These are phyloP conservation scores for Rosa lucieae DNA, from an alignment of 306 rosid genomes.

Conservation along the genomic window DNA sequence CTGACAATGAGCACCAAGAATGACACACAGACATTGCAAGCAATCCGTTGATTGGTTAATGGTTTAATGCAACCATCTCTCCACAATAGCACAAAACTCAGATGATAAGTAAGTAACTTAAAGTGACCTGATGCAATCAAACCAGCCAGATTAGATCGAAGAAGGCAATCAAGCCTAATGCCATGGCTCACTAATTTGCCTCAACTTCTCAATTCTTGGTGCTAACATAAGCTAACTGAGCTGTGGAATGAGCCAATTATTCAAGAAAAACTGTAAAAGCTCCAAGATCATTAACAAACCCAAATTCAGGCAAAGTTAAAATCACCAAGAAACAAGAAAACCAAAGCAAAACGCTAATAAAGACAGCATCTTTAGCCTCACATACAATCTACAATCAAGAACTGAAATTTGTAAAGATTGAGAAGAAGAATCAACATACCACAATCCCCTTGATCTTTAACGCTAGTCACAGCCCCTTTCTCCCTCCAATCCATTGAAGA, in stretches of 20 bases:
- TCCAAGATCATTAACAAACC: background rate
- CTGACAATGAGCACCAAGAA: too few species aligned
- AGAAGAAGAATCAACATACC: conserved; percentile 41
- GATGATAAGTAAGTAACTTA: background rate
- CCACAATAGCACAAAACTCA: too few species aligned
- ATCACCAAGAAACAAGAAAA: too few species aligned
- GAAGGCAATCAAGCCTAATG: background rate
- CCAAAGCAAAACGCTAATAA: background rate
- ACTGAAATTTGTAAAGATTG: background rate
- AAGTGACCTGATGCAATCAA: background rate
- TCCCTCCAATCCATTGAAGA: conserved; percentile 77
- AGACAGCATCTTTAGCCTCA: background rate
- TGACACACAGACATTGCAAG: too few species aligned
- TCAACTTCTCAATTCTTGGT: background rate
- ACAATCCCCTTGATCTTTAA: conserved; percentile 84
- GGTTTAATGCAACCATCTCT: too few species aligned
- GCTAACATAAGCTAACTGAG: background rate
- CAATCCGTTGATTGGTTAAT: too few species aligned
- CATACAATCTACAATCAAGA: background rate
- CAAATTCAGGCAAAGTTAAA: background rate
- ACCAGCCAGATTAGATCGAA: background rate
- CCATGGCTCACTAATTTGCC: background rate
- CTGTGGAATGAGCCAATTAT: background rate
- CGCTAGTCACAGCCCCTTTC: conserved; percentile 63
- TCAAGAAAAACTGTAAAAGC: background rate